Conservation (phyloP, 2,329 filamentous ascomycete species). For the Cytospora chrysosperma region DNA sequence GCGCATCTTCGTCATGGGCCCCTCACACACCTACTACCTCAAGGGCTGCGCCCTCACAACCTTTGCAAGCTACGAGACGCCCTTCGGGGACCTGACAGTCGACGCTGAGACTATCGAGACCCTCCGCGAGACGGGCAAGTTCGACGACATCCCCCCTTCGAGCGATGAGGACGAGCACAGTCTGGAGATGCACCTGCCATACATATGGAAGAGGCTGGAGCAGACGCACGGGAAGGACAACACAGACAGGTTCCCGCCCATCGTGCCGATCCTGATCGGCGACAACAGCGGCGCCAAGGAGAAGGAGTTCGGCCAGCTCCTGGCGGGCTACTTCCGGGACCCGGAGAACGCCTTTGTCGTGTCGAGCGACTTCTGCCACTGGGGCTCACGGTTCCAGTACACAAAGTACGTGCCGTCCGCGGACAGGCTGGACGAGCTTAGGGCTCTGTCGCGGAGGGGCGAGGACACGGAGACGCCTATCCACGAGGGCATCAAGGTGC, state of each 20-base stretch:
- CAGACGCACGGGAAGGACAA: conserved; percentile 45
- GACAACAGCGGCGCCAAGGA: conserved; percentile 67
- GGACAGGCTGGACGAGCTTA: conserved; percentile 41
- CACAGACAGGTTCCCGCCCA: conserved; percentile 57
- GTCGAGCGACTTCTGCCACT: conserved; percentile 96
- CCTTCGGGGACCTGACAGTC: conserved; percentile 67
- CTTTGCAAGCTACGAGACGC: conserved; percentile 70
- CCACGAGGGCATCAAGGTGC: conserved; percentile 76
- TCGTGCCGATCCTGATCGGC: conserved; percentile 86
- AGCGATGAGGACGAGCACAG: conserved; percentile 86
- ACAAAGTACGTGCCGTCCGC: conserved; percentile 67
- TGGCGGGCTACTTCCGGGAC: conserved; percentile 76
- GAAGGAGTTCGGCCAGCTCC: conserved; percentile 62
- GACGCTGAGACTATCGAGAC: conserved; percentile 56
- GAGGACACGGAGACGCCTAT: conserved; percentile 54
- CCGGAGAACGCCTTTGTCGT: conserved; percentile 79
- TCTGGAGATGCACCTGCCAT: conserved; percentile 94
- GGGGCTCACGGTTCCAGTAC: conserved; percentile 83
- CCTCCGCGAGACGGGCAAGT: conserved; percentile 52
- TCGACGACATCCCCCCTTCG: conserved; percentile 61
- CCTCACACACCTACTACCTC: conserved; percentile 85
- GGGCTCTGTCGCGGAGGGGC: conserved; percentile 34
- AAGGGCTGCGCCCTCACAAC: conserved; percentile 72
- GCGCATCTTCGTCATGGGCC: conserved; percentile 87
- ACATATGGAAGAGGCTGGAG: conserved; percentile 75